These are phyloP conservation scores for Trichoderma oligosporum DNA, from an alignment of 2,329 filamentous ascomycete genomes.

Conservation along the genomic window DNA sequence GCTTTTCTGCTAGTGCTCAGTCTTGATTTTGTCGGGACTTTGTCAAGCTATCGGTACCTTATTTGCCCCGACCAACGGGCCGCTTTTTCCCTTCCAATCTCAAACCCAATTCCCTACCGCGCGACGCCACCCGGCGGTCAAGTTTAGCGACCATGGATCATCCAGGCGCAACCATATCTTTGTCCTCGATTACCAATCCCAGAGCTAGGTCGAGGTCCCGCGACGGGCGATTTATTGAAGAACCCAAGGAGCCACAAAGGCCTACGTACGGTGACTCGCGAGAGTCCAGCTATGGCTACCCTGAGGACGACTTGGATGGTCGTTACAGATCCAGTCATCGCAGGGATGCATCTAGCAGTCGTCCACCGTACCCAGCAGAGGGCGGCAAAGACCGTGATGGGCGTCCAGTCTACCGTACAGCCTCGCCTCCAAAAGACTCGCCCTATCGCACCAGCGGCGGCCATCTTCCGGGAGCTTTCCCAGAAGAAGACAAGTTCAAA, in stretches of 20 bases:
- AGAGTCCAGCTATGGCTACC: constrained; percentile 42
- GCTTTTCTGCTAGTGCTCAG: not conserved
- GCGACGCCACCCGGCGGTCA: constrained; percentile 9
- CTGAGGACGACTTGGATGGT: constrained; percentile 42
- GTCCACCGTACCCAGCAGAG: constrained; percentile 40
- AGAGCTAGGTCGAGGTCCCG: constrained; percentile 43
- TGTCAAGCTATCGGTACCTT: not conserved
- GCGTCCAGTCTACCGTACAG: constrained; percentile 33
- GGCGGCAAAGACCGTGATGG: constrained; percentile 37
- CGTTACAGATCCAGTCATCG: constrained; percentile 31
- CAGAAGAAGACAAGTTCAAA: constrained; percentile 28
- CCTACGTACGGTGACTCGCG: constrained; percentile 38
- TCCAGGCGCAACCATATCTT: constrained; percentile 43
- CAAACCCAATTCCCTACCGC: constrained; percentile 21
- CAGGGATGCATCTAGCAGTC: constrained; percentile 33
- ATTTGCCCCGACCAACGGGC: not conserved
- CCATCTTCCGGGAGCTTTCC: constrained; percentile 34
- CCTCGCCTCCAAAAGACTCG: constrained; percentile 34
- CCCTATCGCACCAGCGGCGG: constrained; percentile 30
- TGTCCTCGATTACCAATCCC: constrained; percentile 30
- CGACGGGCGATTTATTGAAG: constrained; percentile 33
- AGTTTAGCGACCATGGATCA: constrained; percentile 10
- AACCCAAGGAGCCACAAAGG: constrained; percentile 31
- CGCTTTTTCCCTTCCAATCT: not conserved
- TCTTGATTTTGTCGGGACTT: not conserved